Evolutionary conservation across 1,284 basidiomycete species (phyloP).

Genomic region (Gastroboletus turbinatus): DNA sequence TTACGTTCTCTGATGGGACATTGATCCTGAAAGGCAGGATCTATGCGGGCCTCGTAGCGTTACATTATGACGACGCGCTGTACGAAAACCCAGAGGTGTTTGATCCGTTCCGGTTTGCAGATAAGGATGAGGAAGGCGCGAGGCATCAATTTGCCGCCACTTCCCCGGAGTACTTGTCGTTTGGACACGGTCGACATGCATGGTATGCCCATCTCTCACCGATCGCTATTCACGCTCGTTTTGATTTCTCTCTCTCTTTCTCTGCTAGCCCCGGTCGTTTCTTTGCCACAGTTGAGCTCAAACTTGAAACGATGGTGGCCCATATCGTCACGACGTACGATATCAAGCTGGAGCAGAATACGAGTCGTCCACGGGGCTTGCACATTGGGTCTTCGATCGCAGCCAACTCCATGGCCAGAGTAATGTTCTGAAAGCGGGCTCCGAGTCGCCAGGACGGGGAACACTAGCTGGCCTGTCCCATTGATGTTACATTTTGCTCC

Average conservation of each 20-base stretch:
- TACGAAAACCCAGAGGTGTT: conserved; percentile 30
- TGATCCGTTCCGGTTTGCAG: conserved; percentile 34
- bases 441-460: neutral
- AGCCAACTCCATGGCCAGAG: conserved; percentile 1
- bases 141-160: conserved; percentile 18
- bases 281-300: conserved; percentile 29
- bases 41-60: conserved; percentile 20
- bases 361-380: conserved; percentile 27
- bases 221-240: neutral
- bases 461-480: neutral
- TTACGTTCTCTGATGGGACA: conserved; percentile 42
- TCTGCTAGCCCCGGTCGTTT: conserved; percentile 30
- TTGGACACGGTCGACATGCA: conserved; percentile 11
- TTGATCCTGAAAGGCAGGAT: conserved; percentile 38
- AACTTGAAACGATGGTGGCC: conserved; percentile 29
- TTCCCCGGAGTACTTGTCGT: conserved; percentile 3
- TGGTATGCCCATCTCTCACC: conserved; percentile 7
- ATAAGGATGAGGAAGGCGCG: conserved; percentile 1
- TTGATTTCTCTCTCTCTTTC: too few species aligned
- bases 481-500: too few species aligned
- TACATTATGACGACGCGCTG: conserved; percentile 27
- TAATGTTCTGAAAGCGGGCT: conserved; percentile 11
- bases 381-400: neutral
- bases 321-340: conserved; percentile 30
- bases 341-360: conserved; percentile 22